Base-by-base conservation (phyloP, 169 alveolate species). In the Cryptosporidium tyzzeri region DNA sequence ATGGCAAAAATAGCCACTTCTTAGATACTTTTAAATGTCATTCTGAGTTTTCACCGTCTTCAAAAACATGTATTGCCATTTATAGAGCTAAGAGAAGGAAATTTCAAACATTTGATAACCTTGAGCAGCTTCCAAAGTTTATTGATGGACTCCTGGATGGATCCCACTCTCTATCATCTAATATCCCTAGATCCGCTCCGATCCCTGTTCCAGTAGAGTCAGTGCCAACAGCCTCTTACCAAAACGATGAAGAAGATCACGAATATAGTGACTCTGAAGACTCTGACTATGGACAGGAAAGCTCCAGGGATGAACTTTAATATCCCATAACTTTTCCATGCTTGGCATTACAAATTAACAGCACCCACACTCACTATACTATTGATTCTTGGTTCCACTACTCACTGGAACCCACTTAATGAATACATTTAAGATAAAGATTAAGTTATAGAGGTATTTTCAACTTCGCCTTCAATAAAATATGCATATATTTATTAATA, bases 101-200 rank as follows among this genome's bases (percentile, higher is more conserved):
- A 48, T 80, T 48, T 48, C 73, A 80, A 50, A 50, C 41, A n/a
- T 80, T 80, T 65, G 55, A 59, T 8, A 67, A 65, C 53, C 39
- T 80, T 29, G 55, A 41, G 5, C 26, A 14, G 50, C 33, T 80
- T 6, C 41, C 73, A 5, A 44, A 80, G 48, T 61, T 62, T 45
- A 61, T 80, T 61, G 89, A 80, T 62, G 89, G 89, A n/a, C 68
- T 80, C 33, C 51, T 80, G 10, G 89, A 80, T 23, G 89, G 89
- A 31, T 80, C 89, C 16, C 55, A 50, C 12, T 59, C 68, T 3
- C 53, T 80, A 35, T 62, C 73, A 18, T 80, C 80, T 21, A 80
- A 41, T 26, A 80, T 80, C 53, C 73, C 73, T 1, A 41, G 23
- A 26, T 41, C 69, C 41, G 18, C 44, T 29, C 70, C 61, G 16